A percentile compares a stretch with the other conserved stretches of the same genome.
Conservation (phyloP, 768 basidiomycete species). For the Lactarius psammicola region DNA sequence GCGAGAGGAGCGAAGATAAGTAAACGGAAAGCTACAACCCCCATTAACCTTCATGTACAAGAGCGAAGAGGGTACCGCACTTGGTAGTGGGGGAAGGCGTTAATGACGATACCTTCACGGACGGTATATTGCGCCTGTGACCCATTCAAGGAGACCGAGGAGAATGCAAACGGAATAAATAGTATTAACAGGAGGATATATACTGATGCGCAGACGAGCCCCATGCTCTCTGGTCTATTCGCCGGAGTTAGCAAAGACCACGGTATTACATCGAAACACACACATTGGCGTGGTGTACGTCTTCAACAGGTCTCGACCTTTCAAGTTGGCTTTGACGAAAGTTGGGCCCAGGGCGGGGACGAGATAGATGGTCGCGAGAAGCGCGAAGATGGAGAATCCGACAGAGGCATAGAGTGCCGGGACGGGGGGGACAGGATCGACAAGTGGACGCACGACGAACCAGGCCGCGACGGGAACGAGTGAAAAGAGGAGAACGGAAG, state of each 20-base stretch:
- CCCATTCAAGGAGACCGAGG: conserved; percentile 57
- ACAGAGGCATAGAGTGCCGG: conserved; percentile 75
- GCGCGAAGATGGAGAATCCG: conserved; percentile 83
- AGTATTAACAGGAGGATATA: conserved; percentile 86
- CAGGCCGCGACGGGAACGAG: conserved; percentile 68
- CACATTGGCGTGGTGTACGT: conserved; percentile 70
- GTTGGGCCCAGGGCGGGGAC: conserved; percentile 80
- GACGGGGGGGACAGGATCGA: conserved; percentile 65
- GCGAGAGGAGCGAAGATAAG: conserved; percentile 86
- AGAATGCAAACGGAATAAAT: conserved; percentile 96
- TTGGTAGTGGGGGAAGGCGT: conserved; percentile 77
- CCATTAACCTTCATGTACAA: background rate
- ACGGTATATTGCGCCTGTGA: conserved; percentile 41
- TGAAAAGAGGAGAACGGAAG: conserved; percentile 47
- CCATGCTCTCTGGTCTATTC: conserved; percentile 87
- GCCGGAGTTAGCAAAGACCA: background rate
- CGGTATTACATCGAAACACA: conserved; percentile 31
- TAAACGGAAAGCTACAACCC: conserved; percentile 76
- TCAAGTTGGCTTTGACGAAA: conserved; percentile 79
- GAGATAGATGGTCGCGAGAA: conserved; percentile 69
- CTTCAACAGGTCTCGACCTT: conserved; percentile 87
- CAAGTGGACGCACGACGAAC: conserved; percentile 69
- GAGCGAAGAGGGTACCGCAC: conserved; percentile 41
- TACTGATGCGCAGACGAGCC: conserved; percentile 84
- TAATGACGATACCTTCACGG: conserved; percentile 61